Base-by-base conservation (phyloP, 768 basidiomycete genomes). In the Melanogaster broomeanus region DNA sequence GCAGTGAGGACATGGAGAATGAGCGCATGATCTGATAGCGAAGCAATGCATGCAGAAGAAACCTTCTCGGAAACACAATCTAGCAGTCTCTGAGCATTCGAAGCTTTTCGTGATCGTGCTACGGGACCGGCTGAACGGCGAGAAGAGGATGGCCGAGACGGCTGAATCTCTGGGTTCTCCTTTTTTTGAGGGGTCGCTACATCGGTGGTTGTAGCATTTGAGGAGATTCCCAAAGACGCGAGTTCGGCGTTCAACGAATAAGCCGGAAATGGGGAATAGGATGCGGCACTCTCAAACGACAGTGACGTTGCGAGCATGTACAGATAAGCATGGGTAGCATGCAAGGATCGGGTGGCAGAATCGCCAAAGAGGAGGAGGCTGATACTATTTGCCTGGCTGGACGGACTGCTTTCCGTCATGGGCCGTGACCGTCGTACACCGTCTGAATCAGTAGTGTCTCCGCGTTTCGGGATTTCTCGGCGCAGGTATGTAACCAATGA, bases 231-330 rank as follows among this genome's bases (percentile, higher is more conserved):
- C 28, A 64, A 65, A 46, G 60, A 63, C 30, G 59, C 44, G 24
- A 61, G 51, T 42, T 69, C 71, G 24, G 65, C 64, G 28, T 62
- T 69, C 35, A 68, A 55, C 34, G 69, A 69, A 27, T 73, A 68
- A 21, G 75, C 71, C 0, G 81, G 78, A 11, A 74, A 65, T 1
- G 79, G 72, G 13, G 74, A 60, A 50, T 71, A 64, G 57, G 69
- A 52, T 45, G 76, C 56, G 18, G 71, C 52, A 34, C 80, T 50
- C 2, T 84, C 86, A 3, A 94, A 73, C 15, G 79, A 76, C 0
- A 84, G 76, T 0, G 90, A 81, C 15, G 87, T 89, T 2, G 88
- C 87, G 16, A 96, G 77, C 33, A 86, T 83, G 61, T 87, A 97
- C 9, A 86, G 60, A 64, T 92, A 89, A 3, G 90, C 90, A 62